These are phyloP conservation scores for Russula sp. DNA, from an alignment of 768 basidiomycete species.

Conservation along the genomic window DNA sequence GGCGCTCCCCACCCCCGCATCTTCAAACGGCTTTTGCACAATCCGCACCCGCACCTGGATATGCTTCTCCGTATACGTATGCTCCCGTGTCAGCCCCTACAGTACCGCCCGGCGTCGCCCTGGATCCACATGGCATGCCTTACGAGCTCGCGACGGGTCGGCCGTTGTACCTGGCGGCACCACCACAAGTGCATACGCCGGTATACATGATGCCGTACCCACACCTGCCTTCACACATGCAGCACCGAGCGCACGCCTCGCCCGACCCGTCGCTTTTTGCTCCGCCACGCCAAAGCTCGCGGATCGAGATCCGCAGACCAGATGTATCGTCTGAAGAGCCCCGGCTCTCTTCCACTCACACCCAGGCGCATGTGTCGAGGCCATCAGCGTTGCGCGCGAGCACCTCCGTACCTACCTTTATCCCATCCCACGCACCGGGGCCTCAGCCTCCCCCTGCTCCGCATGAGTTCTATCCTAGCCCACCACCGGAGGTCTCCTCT, in stretches of 20 bases:
- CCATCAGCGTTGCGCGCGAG: constrained; percentile 39
- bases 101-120: constrained; percentile 62
- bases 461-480: constrained; percentile 29
- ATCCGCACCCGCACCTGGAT: constrained; percentile 48
- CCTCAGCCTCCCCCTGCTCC: constrained; percentile 9
- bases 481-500: constrained; percentile 24
- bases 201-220: constrained; percentile 56
- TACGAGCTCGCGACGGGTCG: constrained; percentile 81
- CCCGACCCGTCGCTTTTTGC: constrained; percentile 69
- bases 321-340: constrained; percentile 26
- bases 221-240: constrained; percentile 52
- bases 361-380: constrained; percentile 2
- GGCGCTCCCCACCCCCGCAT: constrained; percentile 38
- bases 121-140: constrained; percentile 72
- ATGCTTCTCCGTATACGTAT: constrained; percentile 63
- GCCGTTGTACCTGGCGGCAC: constrained; percentile 58
- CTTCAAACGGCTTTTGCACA: constrained; percentile 40
- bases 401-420: constrained; percentile 9
- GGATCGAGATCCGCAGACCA: constrained; percentile 70
- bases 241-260: constrained; percentile 41
- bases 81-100: constrained; percentile 35
- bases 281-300: constrained; percentile 63
- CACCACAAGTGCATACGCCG: constrained; percentile 30
- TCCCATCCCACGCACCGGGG: constrained; percentile 6
- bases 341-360: neutral